These are phyloP conservation scores for Lentinula detonsa DNA, from an alignment of 768 basidiomycete genomes.

Conservation along the genomic window DNA sequence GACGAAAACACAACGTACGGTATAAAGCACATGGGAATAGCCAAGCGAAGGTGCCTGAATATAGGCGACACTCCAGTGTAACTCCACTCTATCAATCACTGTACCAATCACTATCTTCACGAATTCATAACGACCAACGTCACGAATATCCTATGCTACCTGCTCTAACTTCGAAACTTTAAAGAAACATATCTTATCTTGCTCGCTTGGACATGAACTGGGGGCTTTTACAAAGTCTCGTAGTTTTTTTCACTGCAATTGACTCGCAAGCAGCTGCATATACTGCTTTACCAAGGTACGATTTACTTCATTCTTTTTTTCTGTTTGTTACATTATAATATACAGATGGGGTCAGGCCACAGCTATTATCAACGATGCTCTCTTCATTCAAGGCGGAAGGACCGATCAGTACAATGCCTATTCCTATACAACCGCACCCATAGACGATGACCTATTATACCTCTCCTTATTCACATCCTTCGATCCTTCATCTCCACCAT, in stretches of 20 bases:
- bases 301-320: neutral
- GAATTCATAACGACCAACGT: constrained; percentile 6
- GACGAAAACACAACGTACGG: too few species aligned
- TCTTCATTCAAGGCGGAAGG: constrained; percentile 79
- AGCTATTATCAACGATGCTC: constrained; percentile 46
- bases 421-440: constrained; percentile 72
- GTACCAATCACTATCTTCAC: neutral
- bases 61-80: neutral
- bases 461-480: constrained; percentile 64
- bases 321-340: too few species aligned
- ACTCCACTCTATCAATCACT: neutral
- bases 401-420: constrained; percentile 63
- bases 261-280: neutral
- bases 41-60: too few species aligned
- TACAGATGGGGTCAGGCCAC: constrained; percentile 82
- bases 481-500: constrained; percentile 56
- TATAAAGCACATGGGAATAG: neutral
- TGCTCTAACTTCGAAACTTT: neutral
- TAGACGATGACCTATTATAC: constrained; percentile 60
- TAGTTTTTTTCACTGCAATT: neutral
- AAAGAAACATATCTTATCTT: neutral
- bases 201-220: neutral
- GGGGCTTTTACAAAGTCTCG: neutral
- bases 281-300: constrained; percentile 1
- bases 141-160: neutral